These are phyloP conservation scores for Mycena vulgaris DNA, from an alignment of 768 basidiomycete genomes.

Conservation along the genomic window DNA sequence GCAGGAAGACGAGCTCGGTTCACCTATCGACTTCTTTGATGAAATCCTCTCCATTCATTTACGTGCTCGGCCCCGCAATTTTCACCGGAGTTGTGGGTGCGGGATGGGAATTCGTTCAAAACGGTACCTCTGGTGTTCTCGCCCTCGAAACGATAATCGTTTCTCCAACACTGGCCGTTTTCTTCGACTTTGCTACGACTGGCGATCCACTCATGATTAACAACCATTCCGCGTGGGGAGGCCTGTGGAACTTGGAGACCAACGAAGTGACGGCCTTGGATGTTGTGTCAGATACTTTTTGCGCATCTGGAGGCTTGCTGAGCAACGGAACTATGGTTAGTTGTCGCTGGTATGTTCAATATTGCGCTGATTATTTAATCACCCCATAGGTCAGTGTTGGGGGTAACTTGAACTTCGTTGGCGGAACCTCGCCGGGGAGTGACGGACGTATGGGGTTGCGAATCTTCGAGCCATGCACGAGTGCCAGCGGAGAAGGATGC, in stretches of 20 bases:
- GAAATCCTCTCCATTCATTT: neutral
- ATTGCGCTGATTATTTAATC: neutral
- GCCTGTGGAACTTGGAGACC: conserved; percentile 44
- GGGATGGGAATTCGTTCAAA: conserved; percentile 45
- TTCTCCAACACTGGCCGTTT: conserved; percentile 44
- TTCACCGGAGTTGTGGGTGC: conserved; percentile 21
- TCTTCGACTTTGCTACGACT: too few relatives aligned
- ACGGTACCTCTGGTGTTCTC: conserved; percentile 45
- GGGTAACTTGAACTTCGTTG: conserved; percentile 8
- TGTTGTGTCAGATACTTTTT: too few relatives aligned
- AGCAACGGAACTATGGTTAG: conserved; percentile 52
- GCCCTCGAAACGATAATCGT: conserved; percentile 46
- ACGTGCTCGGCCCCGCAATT: conserved; percentile 2
- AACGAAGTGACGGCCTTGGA: conserved; percentile 40
- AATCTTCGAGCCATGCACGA: conserved; percentile 48
- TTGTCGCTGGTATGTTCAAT: neutral
- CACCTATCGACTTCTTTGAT: conserved; percentile 1
- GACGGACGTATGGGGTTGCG: conserved; percentile 41
- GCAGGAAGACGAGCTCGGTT: neutral
- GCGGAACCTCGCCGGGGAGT: neutral
- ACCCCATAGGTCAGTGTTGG: conserved; percentile 35
- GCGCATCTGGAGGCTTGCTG: conserved; percentile 48
- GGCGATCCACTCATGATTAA: conserved; percentile 48
- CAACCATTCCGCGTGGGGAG: conserved; percentile 43
- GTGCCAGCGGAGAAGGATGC: conserved; percentile 44